A percentile compares a stretch with the other conserved stretches of the same genome.
Conservation (phyloP, 306 rosid genomes). For the Datisca glomerata region DNA sequence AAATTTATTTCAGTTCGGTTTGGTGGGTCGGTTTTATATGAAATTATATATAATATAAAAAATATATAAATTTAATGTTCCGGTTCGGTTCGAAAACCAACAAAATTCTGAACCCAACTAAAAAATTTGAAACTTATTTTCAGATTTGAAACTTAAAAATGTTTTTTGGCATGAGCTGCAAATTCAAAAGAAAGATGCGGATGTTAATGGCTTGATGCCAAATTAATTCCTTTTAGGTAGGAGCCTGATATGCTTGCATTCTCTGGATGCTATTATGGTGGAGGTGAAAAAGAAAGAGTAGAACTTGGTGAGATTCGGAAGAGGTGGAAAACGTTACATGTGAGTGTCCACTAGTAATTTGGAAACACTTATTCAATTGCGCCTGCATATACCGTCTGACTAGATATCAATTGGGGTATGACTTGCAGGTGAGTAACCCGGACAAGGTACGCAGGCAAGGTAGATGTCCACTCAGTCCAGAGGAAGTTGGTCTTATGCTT, state of each 20-base stretch:
- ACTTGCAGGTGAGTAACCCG: constrained; percentile 50
- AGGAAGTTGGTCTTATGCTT: constrained; percentile 93
- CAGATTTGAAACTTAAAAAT: not conserved
- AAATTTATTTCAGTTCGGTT: too few species aligned
- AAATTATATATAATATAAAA: too few species aligned
- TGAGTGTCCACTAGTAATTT: constrained; percentile 24
- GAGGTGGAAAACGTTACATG: constrained; percentile 78
- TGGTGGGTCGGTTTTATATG: too few species aligned
- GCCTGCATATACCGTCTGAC: not conserved
- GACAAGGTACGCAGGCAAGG: constrained; percentile 76
- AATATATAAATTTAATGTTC: too few species aligned
- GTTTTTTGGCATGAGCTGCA: not conserved
- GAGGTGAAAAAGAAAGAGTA: constrained; percentile 69
- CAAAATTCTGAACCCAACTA: too few species aligned
- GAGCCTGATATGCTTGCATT: constrained; percentile 98
- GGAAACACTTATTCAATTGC: constrained; percentile 1
- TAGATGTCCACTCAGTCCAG: constrained; percentile 91
- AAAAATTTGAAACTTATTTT: too few species aligned
- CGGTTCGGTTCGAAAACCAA: too few species aligned
- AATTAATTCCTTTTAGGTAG: constrained; percentile 34
- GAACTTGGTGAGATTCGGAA: constrained; percentile 68
- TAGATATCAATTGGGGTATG: constrained; percentile 11
- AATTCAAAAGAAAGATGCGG: constrained; percentile 8
- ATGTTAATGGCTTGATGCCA: constrained; percentile 13
- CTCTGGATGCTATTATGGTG: constrained; percentile 92